Base-by-base conservation (phyloP, 345 rosid species). In the Kernera saxatilis region DNA sequence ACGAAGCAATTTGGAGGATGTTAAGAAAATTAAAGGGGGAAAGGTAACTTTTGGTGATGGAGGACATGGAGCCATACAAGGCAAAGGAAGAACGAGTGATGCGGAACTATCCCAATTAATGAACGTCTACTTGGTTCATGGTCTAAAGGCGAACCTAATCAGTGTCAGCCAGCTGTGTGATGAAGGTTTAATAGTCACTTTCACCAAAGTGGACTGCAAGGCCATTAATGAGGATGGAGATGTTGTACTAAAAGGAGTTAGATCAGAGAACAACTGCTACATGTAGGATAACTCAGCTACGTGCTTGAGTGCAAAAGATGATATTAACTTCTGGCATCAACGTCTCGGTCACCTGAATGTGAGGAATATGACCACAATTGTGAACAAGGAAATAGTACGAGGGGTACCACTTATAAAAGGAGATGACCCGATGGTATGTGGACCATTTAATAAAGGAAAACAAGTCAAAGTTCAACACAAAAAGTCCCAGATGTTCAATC, bases 181-280 rank as follows among this genome's bases (percentile, higher is more conserved):
- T 12, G 41, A 12, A 12, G n/a, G n/a, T 0, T 37, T 37, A 4
- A 3, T 2, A 1, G 15, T 37, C 0, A 2, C 4, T 1, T 37
- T 37, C 6, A 37, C 15, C 2, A 37, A 13, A 4, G 1, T 5
- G 8, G 17, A 49, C 2, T 49, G 15, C 3, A 25, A 49, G 2
- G 30, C 17, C 0, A 0, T 48, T 0, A 4, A 48, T 1, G n/a
- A 21, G 1, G 0, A 3, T 2, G 2, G 14, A 9, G 5, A 19
- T 3, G 25, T 3, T 1, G 2, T 4, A 0, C 0, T 21, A 0
- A 10, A 1, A 3, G 53, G 53, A 11, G 6, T 5, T 0, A 2
- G 54, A 5, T 12, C 54, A 0, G 17, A 8, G 5, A 49, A 23
- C 3, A 13, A 49, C 0, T 23, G 6, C 5, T 49, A 49, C 15